These are phyloP conservation scores for Metschnikowia rubicola DNA, from an alignment of 805 yeast genomes.

Conservation along the genomic window DNA sequence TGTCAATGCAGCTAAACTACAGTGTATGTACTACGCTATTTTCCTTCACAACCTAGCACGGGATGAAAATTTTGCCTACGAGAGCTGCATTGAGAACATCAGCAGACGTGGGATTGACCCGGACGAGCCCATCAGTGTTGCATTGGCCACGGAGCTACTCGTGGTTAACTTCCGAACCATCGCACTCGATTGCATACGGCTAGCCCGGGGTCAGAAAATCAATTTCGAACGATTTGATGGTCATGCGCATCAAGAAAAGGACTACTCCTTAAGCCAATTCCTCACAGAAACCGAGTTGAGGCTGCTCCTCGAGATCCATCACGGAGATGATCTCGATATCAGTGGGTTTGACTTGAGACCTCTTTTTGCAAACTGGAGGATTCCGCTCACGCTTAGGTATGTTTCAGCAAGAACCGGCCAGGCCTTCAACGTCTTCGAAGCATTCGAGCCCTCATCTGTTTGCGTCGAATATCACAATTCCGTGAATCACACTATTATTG, in stretches of 20 bases:
- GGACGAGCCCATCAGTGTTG: conserved; percentile 46
- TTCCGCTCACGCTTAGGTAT: conserved; percentile 53
- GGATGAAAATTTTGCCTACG: conserved; percentile 31
- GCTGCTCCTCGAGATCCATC: conserved; percentile 4
- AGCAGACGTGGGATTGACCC: conserved; percentile 44
- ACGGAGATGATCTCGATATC: conserved; percentile 19
- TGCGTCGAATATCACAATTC: conserved; percentile 52
- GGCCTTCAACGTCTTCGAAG: conserved; percentile 33
- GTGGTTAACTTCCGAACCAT: conserved; percentile 34
- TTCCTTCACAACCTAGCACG: conserved; percentile 27
- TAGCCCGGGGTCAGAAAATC: conserved; percentile 45
- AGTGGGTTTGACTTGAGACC: conserved; percentile 22
- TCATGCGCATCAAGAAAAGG: neutral
- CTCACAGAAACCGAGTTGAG: conserved; percentile 9
- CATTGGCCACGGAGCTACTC: conserved; percentile 37
- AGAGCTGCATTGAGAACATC: conserved; percentile 45
- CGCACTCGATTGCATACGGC: conserved; percentile 38
- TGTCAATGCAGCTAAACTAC: conserved; percentile 48
- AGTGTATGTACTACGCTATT: conserved; percentile 56
- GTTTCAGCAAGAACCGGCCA: conserved; percentile 56
- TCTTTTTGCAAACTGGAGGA: conserved; percentile 45
- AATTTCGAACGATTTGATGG: conserved; percentile 42
- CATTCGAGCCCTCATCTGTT: conserved; percentile 35
- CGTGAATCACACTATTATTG: conserved; percentile 33
- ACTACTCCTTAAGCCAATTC: conserved; percentile 11